Conservation (phyloP, 176 grass and related monocot species). For the Bromus sterilis region DNA sequence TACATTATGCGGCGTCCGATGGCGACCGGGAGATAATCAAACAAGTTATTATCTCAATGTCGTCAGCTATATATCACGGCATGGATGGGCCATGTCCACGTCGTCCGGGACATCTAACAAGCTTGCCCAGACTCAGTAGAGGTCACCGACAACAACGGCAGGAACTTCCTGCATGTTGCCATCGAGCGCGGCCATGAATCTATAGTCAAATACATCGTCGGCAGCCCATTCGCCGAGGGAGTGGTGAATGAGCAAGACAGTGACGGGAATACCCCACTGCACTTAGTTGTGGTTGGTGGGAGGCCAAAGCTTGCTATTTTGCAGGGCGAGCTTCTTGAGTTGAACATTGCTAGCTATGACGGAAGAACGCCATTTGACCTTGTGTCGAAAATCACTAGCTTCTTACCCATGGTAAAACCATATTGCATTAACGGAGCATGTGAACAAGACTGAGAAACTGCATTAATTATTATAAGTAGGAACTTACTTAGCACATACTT, state of each 20-base stretch:
- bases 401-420: background rate
- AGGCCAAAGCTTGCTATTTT: background rate
- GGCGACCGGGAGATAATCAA: background rate
- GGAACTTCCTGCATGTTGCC: background rate
- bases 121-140: background rate
- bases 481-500: background rate
- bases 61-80: background rate
- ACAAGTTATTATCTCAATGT: background rate
- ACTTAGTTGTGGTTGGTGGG: background rate
- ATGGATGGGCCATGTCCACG: background rate
- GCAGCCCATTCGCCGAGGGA: background rate
- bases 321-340: background rate
- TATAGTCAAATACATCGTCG: background rate
- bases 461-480: background rate
- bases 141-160: background rate
- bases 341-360: background rate
- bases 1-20: background rate
- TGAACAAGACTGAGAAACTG: background rate
- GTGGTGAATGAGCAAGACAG: background rate
- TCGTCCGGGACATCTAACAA: background rate
- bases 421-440: no score
- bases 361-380: background rate
- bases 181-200: background rate
- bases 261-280: background rate
- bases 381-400: background rate